These are phyloP conservation scores for Triticum timopheevii DNA, from an alignment of 176 grass and related monocot genomes.

Conservation along the genomic window DNA sequence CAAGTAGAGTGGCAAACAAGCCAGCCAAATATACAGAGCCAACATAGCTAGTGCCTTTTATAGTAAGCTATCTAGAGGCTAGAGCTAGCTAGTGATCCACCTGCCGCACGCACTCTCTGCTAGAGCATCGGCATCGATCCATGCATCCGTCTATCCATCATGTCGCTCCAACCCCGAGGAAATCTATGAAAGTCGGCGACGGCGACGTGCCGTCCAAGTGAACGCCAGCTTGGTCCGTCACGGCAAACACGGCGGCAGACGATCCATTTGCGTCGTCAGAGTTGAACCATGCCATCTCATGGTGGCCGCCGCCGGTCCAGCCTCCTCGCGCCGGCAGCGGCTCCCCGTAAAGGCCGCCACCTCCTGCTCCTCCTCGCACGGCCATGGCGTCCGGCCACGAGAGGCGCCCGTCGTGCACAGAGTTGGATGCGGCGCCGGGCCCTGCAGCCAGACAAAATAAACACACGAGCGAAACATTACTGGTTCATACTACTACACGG, in stretches of 20 bases:
- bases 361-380: neutral
- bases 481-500: too few species aligned
- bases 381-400: constrained; percentile 20
- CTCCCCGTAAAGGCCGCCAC: neutral
- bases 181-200: constrained; percentile 83
- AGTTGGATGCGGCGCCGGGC: neutral
- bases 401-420: neutral
- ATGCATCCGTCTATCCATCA: constrained; percentile 28
- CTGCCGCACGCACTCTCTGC: constrained; percentile 5
- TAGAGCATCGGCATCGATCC: neutral
- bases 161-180: constrained; percentile 90
- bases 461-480: neutral
- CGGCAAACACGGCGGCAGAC: constrained; percentile 4
- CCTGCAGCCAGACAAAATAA: neutral
- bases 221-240: constrained; percentile 10
- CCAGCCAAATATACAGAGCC: too few species aligned
- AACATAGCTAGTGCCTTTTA: neutral
- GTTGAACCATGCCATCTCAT: constrained; percentile 21
- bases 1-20: too few species aligned
- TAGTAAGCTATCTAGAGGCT: constrained; percentile 18
- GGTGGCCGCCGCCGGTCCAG: constrained; percentile 8
- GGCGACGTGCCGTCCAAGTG: constrained; percentile 23
- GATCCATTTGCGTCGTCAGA: neutral
- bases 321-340: neutral
- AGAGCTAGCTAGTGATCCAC: constrained; percentile 27